These are phyloP conservation scores for Dalechampia spathulata DNA, from an alignment of 441 rosid species.

Conservation along the genomic window DNA sequence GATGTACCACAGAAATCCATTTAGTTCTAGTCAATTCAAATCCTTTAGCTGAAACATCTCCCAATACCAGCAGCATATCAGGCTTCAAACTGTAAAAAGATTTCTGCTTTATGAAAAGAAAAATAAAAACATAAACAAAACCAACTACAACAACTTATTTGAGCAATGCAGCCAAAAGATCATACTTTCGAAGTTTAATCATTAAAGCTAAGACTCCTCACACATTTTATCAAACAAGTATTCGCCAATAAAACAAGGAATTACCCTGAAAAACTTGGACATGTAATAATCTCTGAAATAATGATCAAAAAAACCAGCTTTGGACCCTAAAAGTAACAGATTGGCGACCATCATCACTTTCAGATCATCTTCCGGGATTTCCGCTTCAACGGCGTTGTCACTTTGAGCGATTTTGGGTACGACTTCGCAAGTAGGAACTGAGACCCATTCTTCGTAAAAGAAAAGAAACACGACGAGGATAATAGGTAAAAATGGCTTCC, in stretches of 20 bases:
- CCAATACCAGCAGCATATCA: conserved; percentile 55
- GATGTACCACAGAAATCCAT: conserved; percentile 42
- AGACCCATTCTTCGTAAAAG: conserved; percentile 35
- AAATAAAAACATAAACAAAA: background rate
- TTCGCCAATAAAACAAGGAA: background rate
- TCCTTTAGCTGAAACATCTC: conserved; percentile 55
- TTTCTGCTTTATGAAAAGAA: conserved; percentile 11
- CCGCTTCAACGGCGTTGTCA: conserved; percentile 9
- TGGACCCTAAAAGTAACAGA: conserved; percentile 40
- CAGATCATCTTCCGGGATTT: conserved; percentile 22
- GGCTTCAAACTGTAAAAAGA: conserved; percentile 47
- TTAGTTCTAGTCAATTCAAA: conserved; percentile 28
- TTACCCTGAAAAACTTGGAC: conserved; percentile 49
- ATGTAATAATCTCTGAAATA: conserved; percentile 47
- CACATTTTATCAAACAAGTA: background rate
- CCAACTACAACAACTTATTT: background rate
- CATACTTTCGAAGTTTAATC: background rate
- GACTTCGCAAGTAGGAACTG: conserved; percentile 38
- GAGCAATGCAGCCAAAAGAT: background rate
- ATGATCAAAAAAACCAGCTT: conserved; percentile 28
- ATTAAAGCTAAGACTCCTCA: too few relatives aligned
- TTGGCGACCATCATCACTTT: conserved; percentile 53
- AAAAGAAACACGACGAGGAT: conserved; percentile 24
- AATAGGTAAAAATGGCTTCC: conserved; percentile 31
- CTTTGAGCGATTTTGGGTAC: conserved; percentile 17